Base-by-base conservation (phyloP, 306 rosid species). In the Glycine latifolia region DNA sequence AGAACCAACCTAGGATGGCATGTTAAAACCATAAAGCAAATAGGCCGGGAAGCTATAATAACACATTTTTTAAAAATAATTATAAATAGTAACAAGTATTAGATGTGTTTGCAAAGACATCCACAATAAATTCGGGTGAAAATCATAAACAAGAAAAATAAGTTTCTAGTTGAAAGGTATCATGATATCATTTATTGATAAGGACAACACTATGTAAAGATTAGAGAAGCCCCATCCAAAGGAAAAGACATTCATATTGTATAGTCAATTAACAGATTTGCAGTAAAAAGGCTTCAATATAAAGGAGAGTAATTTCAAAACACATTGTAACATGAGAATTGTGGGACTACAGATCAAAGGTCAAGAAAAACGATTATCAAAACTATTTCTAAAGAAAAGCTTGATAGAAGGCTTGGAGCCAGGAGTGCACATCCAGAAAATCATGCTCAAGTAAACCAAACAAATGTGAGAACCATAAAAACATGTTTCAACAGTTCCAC, bases 1-100 rank as follows among this genome's bases (percentile, higher is more conserved):
- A 72, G 31, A 26, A 26, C 37, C 12, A 71, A 73, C 54, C 67
- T 81, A 65, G 31, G 62, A 74, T n/a, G 37, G 76, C 71, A 71
- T 72, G 17, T 50, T 12, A 26, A 26, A 26, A 59, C 5, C 67
- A 15, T 61, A 43, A 73, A 17, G 44, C 17, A 61, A 43, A 44
- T 6, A 62, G 75, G 12, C 6, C 48, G 43, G 50, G 76, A 67
- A 41, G 7, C 15, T 16, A 39, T 11, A 49, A 66, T 41, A 41
- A 52, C 6, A 53, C 3, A 20, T 5, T 44, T 44, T 16, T 11
- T 5, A 46, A 75, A 75, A 37, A 15, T 7, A 26, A 26, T 5
- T 8, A 76, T 8, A n/a, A 13, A 15, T 61, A 10, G 10, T 10
- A 63, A 49, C 14, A 61, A 4, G 13, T 2, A 31, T 20, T 33